Evolutionary conservation across 768 basidiomycete species (phyloP), one percentile per base, ranked within the genome.

Genomic region (Neoboletus subvelutipes): DNA sequence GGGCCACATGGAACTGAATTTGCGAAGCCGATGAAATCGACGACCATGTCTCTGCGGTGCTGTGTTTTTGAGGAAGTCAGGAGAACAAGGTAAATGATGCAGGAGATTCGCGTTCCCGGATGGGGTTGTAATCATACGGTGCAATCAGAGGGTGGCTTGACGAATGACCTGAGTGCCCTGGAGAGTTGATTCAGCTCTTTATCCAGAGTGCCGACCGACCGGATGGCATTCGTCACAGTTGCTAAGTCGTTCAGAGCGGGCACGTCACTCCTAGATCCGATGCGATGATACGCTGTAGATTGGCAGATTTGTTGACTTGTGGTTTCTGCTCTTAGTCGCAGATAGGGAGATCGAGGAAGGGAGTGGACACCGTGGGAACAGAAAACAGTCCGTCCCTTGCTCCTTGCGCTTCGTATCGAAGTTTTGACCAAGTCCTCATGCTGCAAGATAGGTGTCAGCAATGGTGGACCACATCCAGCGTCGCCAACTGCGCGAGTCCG

Each of bases 31-130:
- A 49, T 8, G 68, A 58, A 22, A 57, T 45, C 24, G 61, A 59
- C 3, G 29, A 2, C 8, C 56, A 33, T 33, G 31, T 33, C 31
- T 33, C 11, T 11, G 31, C 4, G 31, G 2, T 33, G 56, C 64
- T 72, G 11, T 62, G 74, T 48, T 66, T 66, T 28, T 80, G 66
- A 47, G 77, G 75, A 18, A 83, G 83, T 24, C 85, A 71, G 24
- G 84, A 85, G 1, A 81, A 83, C 45, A 86, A 84, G 57, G 80
- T 82, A 62, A 86, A 86, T 26, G 83, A 74, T 9, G 82, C 77
- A 10, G 77, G 77, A 4, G 83, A 80, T 46, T 79, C 71, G 26
- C 83, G 77, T 63, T 78, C 75, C 59, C 80, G 81, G 61, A 86
- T 85, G 24, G 80, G 79, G 49, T 84, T 13, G 85, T n/a, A n/a